Conservation (phyloP, 2,329 filamentous ascomycete genomes). For the Xylaria arbuscula region DNA sequence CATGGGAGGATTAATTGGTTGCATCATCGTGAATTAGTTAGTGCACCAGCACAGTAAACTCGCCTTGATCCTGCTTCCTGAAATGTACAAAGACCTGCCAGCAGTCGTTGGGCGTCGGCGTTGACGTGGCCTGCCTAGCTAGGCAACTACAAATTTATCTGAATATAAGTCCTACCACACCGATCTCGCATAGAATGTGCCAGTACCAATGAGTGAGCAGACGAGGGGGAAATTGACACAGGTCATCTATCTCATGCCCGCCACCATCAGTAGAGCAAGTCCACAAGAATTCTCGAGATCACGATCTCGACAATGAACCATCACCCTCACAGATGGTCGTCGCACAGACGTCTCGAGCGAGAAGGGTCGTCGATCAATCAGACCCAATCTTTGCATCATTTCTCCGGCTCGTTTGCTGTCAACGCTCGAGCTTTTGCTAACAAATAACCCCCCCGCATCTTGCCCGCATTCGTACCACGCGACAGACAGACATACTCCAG, state of each 20-base stretch:
- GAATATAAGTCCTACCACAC: background rate
- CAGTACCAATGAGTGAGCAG: background rate
- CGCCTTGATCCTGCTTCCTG: background rate
- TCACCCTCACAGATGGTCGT: background rate
- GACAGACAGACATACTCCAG: background rate
- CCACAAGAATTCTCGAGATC: background rate
- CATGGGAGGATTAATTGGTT: conserved; percentile 6
- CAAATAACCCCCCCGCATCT: background rate
- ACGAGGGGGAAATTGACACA: background rate
- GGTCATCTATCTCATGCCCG: background rate
- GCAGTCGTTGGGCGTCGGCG: background rate
- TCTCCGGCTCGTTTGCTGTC: conserved; percentile 1
- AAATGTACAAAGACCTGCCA: background rate
- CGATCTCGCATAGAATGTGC: background rate
- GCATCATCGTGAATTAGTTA: background rate
- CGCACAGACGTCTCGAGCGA: conserved; percentile 3
- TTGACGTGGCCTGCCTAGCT: conserved; percentile 9
- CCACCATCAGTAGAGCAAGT: background rate
- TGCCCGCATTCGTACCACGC: background rate
- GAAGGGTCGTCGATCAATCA: conserved; percentile 6
- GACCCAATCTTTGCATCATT: background rate
- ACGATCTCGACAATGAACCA: background rate
- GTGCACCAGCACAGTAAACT: background rate
- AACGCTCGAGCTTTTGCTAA: background rate
- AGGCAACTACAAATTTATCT: background rate